Base-by-base conservation (phyloP, 2,329 filamentous ascomycete genomes). In the Sarocladiaceae sp. region DNA sequence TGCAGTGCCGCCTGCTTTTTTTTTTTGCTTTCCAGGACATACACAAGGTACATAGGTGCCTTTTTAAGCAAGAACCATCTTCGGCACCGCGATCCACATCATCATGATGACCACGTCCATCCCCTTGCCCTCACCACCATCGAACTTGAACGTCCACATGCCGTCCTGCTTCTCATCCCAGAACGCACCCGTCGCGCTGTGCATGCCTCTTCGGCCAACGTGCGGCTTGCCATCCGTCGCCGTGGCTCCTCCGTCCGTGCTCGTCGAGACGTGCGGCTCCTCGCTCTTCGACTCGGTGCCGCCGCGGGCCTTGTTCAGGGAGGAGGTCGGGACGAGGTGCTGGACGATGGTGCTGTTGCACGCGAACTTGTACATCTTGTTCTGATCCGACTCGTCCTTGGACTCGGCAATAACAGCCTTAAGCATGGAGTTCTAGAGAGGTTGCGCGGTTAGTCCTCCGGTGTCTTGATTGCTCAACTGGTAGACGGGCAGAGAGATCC, bases 291-390 rank as follows among this genome's bases (percentile, higher is more conserved):
- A 62, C 56, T 73, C 66, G 54, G 67, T 71, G 50, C 76, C 70
- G 46, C 63, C 61, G 53, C 72, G 71, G 49, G 78, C 61, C 66
- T 79, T 80, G 67, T 79, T 83, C 42, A 81, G 69, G 45, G 78
- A 70, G 23, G 79, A 77, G 11, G 79, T 83, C 45, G 83, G 78
- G 16, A 84, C 79, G 26, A 91, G 74, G 70, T 97, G 91, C 72
- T 98, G 91, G 55, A 97, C 94, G 61, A 97, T 96, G 53, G 91
- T 97, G 73, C 88, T 94, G 76, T 95, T 97, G 69, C 95, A 89
- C 55, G 89, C 88, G 69, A 91, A 97, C 68, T 97, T 97, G 79
- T 83, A 95, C 13, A 72, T 66, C 4, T 86, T 83, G 20, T 78
- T 70, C 21, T 72, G 66, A 48, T 72, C 69, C 49, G 73, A 67